Base-by-base conservation (phyloP, 2,329 filamentous ascomycete genomes). In the Fusarium nygamai region DNA sequence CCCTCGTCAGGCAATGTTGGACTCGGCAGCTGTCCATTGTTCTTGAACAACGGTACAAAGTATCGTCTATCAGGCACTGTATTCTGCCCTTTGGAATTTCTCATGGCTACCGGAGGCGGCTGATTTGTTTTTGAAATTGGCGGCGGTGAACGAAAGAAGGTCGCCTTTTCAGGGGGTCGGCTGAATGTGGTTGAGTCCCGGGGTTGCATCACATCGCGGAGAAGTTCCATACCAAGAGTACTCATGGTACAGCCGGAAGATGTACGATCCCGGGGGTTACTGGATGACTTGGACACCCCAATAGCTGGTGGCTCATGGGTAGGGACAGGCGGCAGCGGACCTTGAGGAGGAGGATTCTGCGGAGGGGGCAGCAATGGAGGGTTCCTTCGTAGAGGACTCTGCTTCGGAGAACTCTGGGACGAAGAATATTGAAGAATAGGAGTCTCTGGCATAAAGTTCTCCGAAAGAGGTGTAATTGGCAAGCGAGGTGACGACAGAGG, bases 171-270 rank as follows among this genome's bases (percentile, higher is more conserved):
- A 17, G 50, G 19, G 53, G n/a, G 10, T 12, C 48, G 36, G 20
- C 44, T 53, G 67, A 69, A 73, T 36, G 62, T 66, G 27, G 51
- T 29, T 36, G 70, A 57, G 9, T 63, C 17, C 4, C 70, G 69
- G 5, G 70, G 48, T 20, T 68, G 69, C 72, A 75, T 76, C 38
- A 76, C 76, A 54, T 78, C 77, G 14, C 33, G 44, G 39, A 76
- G 56, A 17, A 78, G 74, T 27, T 74, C 66, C 47, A 60, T 70
- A 39, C 72, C 72, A 14, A 78, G 65, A 8, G 74, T 78, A 41
- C 77, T 78, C 72, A 78, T 76, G 5, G 74, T 73, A 22, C 66
- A 69, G 33, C n/a, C 39, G 14, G 76, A 78, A 9, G 46, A 65
- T 34, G 51, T 27, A 16, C 60, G 46, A 39, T n/a, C 33, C 12